phyloP scores from a whole-genome alignment of 179 eudicot genomes.

The Silene coronaria region DNA sequence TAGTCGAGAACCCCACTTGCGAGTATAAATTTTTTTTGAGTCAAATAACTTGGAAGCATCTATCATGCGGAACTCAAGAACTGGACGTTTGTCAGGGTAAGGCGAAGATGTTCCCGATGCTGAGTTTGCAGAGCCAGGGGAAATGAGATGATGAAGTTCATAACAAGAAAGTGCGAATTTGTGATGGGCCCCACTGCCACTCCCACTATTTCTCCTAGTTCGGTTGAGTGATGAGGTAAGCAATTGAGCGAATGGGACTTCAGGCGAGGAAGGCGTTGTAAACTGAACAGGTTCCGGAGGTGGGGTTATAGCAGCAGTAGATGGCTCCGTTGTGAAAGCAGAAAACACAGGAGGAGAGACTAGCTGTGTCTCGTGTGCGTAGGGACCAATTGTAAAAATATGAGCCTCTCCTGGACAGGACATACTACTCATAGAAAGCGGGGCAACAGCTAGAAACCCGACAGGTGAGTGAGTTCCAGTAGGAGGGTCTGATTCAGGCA shows the following conservation, averaged over 20 bases:
- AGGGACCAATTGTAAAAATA: constrained; percentile 41
- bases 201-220: constrained; percentile 30
- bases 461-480: constrained; percentile 46
- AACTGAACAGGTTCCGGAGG: constrained; percentile 41
- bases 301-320: constrained; percentile 49
- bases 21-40: constrained; percentile 30
- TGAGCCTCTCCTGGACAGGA: constrained; percentile 32
- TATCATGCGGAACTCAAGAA: constrained; percentile 42
- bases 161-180: constrained; percentile 38
- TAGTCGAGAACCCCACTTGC: constrained; percentile 48
- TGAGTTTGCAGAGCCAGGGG: constrained; percentile 49
- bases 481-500: constrained; percentile 40
- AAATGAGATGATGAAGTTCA: constrained; percentile 47
- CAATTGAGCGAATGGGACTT: constrained; percentile 47
- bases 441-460: constrained; percentile 31
- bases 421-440: constrained; percentile 23
- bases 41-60: constrained; percentile 50
- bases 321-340: constrained; percentile 44
- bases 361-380: constrained; percentile 46
- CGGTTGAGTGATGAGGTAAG: constrained; percentile 46
- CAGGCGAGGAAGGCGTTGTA: constrained; percentile 49
- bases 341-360: constrained; percentile 51
- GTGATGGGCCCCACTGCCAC: constrained; percentile 24
- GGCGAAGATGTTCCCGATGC: constrained; percentile 50
- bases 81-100: constrained; percentile 30